These are phyloP conservation scores for Curvularia sp. DNA, from an alignment of 2,329 filamentous ascomycete species.

Conservation along the genomic window DNA sequence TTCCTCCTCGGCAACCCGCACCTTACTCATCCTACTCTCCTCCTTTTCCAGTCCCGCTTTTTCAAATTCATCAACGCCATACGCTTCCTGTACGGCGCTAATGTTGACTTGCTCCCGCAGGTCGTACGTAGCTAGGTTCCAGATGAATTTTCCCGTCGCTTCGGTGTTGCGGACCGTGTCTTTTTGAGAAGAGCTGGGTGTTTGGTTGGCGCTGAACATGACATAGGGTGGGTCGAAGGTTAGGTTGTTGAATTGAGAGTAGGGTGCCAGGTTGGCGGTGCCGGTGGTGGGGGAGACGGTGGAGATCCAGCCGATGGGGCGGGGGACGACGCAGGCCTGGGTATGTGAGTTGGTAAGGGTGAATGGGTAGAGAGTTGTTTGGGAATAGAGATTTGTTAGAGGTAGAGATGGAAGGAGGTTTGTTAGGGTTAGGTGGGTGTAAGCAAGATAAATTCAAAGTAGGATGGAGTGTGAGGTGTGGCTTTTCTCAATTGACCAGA, in stretches of 20 bases:
- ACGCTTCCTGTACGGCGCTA: conserved; percentile 59
- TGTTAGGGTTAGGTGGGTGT: background rate
- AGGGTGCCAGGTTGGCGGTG: conserved; percentile 65
- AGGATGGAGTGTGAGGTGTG: background rate
- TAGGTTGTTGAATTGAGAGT: conserved; percentile 68
- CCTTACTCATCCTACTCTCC: conserved; percentile 48
- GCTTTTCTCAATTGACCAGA: background rate
- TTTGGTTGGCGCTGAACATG: conserved; percentile 68
- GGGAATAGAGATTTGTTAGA: no score
- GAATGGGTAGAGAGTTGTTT: no score
- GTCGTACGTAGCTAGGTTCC: conserved; percentile 66
- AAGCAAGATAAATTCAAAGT: background rate
- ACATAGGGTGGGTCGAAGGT: conserved; percentile 69
- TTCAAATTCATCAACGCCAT: conserved; percentile 63
- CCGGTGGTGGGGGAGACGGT: conserved; percentile 57
- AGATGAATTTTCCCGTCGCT: conserved; percentile 63
- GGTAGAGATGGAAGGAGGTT: background rate
- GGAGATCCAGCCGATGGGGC: conserved; percentile 69
- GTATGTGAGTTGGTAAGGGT: background rate
- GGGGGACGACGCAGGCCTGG: conserved; percentile 64
- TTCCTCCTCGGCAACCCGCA: conserved; percentile 11
- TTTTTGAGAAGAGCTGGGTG: conserved; percentile 56
- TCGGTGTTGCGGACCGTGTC: conserved; percentile 66
- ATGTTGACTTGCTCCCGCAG: conserved; percentile 64
- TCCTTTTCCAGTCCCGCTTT: conserved; percentile 59